Evolutionary conservation across 2,329 filamentous ascomycete species (phyloP), one percentile per base, ranked within the genome.

Genomic region (Fulvia fulva): DNA sequence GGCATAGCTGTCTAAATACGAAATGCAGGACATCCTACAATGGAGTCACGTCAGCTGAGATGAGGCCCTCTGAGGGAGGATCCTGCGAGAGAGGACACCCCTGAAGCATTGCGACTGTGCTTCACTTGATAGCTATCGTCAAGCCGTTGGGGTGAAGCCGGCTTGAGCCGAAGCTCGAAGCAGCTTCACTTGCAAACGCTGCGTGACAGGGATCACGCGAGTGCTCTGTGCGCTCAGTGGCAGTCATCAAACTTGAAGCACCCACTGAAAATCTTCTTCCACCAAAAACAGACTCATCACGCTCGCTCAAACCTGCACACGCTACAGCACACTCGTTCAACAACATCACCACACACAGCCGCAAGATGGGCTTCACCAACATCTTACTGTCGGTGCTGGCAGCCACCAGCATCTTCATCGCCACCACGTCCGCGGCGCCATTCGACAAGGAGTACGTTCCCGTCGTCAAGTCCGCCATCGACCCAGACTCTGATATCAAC

Each of bases 1-100:
- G 90, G 89, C 0, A 85, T 97, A 71, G 82, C 90, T 53, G 84
- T 89, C 0, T 80, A 62, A n/a, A n/a, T n/a, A 41, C n/a, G 37
- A 6, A n/a, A 41, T 41, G 37, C 14, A 32, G 12, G n/a, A n/a
- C n/a, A n/a, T n/a, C n/a, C n/a, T n/a, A n/a, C n/a, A n/a, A n/a
- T n/a, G n/a, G n/a, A n/a, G n/a, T n/a, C n/a, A n/a, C n/a, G n/a
- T n/a, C n/a, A n/a, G n/a, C n/a, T n/a, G n/a, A n/a, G n/a, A n/a
- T n/a, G n/a, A n/a, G n/a, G n/a, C n/a, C n/a, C n/a, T n/a, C n/a
- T n/a, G n/a, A n/a, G n/a, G n/a, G n/a, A n/a, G n/a, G n/a, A n/a
- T n/a, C n/a, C n/a, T 12, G 28, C 28, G 28, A 9, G 28, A 32
- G 28, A 32, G 28, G 28, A 7, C 8, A 32, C 8, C 28, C 8